Base-by-base conservation (phyloP, 106 monocot genomes). In the Phalaenopsis equestris region DNA sequence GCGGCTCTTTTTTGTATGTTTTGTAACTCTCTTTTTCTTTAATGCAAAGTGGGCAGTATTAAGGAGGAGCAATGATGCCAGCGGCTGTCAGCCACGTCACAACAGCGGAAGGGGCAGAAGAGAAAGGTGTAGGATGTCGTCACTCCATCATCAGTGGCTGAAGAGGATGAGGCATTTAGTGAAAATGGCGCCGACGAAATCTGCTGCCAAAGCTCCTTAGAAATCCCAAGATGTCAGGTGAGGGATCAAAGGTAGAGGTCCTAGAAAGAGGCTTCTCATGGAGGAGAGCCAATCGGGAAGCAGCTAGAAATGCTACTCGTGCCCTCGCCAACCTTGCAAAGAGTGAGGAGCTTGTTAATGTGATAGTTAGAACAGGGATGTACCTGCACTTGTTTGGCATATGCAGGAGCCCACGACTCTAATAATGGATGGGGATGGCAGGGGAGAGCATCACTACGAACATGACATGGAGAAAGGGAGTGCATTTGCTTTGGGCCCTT, bases 331-430 rank as follows among this genome's bases (percentile, higher is more conserved):
- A 95, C 83, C 90, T 95, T 23, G 93, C 99, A 46, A 99, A 99
- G 88, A 95, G 91, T 95, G 99, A 99, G 88, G 99, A 99, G 49
- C 80, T 94, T 16, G 95, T 99, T 79, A 95, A 90, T 76, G 77
- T 81, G 72, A 95, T 99, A 42, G 99, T 99, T 93, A 95, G 11
- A 91, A 82, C 12, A 93, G 95, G 43, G 91, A 93, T 5, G 99
- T 99, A 47, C 88, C 95, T 19, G 93, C 90, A 41, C 86, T 99
- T 17, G 95, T 95, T 67, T 86, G 75, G 80, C 94, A 99, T 61
- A 86, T 99, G 81, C 78, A 84, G 76, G 91, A 89, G 80, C 93
- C 96, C 43, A 79, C 83, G 14, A 12, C 55, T 7, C 56, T 74
- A 48, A 19, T 55, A 10, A 11, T 23, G 56, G 80, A 64, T 14